Conservation (phyloP, 768 basidiomycete species). For the Mycena belliarum region DNA sequence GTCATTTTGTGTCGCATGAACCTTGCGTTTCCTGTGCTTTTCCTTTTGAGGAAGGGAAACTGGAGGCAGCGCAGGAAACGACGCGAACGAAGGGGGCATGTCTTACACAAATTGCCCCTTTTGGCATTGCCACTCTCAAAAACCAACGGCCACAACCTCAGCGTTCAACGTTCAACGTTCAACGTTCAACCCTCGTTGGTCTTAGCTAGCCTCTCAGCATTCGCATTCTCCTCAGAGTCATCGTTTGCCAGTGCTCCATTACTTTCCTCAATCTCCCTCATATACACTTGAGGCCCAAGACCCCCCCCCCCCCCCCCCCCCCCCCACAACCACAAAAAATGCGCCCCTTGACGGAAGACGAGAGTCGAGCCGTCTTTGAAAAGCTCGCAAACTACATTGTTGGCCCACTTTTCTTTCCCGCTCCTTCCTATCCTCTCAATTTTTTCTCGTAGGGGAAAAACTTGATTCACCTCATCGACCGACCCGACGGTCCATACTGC, state of each 20-base stretch:
- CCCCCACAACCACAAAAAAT: slow-evolving; percentile 39
- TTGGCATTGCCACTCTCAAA: too few relatives aligned
- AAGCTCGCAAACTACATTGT: slow-evolving; percentile 98
- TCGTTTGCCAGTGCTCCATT: not conserved
- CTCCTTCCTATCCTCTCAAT: not conserved
- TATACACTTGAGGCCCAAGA: too few relatives aligned
- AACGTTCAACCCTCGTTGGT: too few relatives aligned
- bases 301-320: not conserved
- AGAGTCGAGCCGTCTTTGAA: slow-evolving; percentile 93
- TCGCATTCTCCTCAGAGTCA: not conserved
- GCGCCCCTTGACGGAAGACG: slow-evolving; percentile 96
- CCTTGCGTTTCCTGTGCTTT: slow-evolving; percentile 30
- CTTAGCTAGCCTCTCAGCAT: too few relatives aligned
- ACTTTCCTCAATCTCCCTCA: too few relatives aligned
- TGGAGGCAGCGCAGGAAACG: slow-evolving; percentile 58
- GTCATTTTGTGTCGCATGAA: slow-evolving; percentile 22
- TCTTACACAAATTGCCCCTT: too few relatives aligned
- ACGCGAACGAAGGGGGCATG: slow-evolving; percentile 48
- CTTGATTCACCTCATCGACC: slow-evolving; percentile 91
- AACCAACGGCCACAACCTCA: too few relatives aligned
- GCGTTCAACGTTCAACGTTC: too few relatives aligned
- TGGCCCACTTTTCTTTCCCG: slow-evolving; percentile 27
- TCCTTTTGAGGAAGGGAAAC: slow-evolving; percentile 21
- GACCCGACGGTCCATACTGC: slow-evolving; percentile 92
- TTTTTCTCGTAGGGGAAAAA: slow-evolving; percentile 90